These are phyloP conservation scores for Orychophragmus violaceus DNA, from an alignment of 345 rosid genomes.

Conservation along the genomic window DNA sequence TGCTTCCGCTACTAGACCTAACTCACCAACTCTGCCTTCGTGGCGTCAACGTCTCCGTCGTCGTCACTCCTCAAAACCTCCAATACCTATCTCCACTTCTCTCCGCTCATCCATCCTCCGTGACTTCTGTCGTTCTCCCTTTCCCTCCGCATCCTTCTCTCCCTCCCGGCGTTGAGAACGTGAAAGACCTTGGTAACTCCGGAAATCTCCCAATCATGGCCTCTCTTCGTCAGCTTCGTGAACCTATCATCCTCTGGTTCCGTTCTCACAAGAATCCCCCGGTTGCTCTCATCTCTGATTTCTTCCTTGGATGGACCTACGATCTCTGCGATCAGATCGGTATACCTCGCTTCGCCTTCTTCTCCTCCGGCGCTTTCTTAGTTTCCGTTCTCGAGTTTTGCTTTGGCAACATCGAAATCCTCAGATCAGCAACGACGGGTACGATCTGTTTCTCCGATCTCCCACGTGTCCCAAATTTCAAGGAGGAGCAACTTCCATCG, in stretches of 20 bases:
- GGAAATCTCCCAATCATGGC: constrained; percentile 41
- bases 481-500: constrained; percentile 48
- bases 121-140: constrained; percentile 17
- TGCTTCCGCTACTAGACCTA: constrained; percentile 22
- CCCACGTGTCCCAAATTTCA: constrained; percentile 47
- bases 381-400: constrained; percentile 23
- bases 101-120: constrained; percentile 17
- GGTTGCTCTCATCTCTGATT: constrained; percentile 35
- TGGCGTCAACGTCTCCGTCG: constrained; percentile 38
- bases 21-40: constrained; percentile 45
- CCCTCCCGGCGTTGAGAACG: constrained; percentile 21
- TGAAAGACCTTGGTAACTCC: constrained; percentile 42
- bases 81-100: constrained; percentile 41
- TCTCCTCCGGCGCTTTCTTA: constrained; percentile 35
- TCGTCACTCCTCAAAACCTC: constrained; percentile 52
- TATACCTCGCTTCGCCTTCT: constrained; percentile 50
- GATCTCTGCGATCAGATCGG: constrained; percentile 24
- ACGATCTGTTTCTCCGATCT: constrained; percentile 35
- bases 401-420: constrained; percentile 25
- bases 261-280: constrained; percentile 53
- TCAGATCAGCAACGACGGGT: constrained; percentile 8
- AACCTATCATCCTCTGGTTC: constrained; percentile 49
- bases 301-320: constrained; percentile 58
- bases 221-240: constrained; percentile 32
- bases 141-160: constrained; percentile 14